Conservation (phyloP, 202 grass and related monocot genomes). For the Musa balbisiana region DNA sequence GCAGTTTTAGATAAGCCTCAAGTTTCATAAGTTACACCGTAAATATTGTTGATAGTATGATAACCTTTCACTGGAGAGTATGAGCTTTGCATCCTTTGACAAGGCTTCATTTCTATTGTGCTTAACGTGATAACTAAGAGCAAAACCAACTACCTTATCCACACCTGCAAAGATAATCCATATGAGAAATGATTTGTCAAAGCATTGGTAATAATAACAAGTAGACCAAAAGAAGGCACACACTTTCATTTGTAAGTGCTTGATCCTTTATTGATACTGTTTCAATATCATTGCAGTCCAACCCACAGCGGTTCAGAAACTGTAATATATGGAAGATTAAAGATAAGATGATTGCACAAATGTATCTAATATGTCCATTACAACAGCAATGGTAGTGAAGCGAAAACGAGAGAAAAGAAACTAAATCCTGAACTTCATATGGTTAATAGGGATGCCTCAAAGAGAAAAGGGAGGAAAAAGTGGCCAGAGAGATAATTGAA, state of each 20-base stretch:
- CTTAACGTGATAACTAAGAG: slow-evolving; percentile 72
- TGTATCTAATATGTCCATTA: background rate
- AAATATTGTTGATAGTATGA: slow-evolving; percentile 16
- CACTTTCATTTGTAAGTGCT: slow-evolving; percentile 88
- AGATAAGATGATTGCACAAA: background rate
- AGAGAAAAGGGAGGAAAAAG: background rate
- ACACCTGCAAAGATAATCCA: slow-evolving; percentile 55
- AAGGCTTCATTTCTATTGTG: slow-evolving; percentile 31
- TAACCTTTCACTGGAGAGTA: slow-evolving; percentile 69
- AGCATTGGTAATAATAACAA: slow-evolving; percentile 16
- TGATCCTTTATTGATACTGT: slow-evolving; percentile 79
- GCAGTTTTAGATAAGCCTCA: slow-evolving; percentile 17
- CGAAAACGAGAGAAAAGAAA: slow-evolving; percentile 22
- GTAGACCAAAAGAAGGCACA: slow-evolving; percentile 34
- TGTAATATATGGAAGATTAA: slow-evolving; percentile 28
- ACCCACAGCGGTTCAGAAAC: slow-evolving; percentile 61
- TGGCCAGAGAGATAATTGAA: slow-evolving; percentile 2
- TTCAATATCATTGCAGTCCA: slow-evolving; percentile 76
- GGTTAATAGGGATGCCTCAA: background rate
- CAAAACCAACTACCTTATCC: slow-evolving; percentile 94
- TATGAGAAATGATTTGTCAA: slow-evolving; percentile 1
- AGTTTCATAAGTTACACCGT: slow-evolving; percentile 23
- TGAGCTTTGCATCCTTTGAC: slow-evolving; percentile 40
- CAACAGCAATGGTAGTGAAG: background rate
- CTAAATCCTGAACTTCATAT: background rate